A percentile compares a stretch with the other conserved stretches of the same genome.
These are phyloP conservation scores for Irpex sp. DNA, from an alignment of 1,284 basidiomycete species.

Conservation along the genomic window DNA sequence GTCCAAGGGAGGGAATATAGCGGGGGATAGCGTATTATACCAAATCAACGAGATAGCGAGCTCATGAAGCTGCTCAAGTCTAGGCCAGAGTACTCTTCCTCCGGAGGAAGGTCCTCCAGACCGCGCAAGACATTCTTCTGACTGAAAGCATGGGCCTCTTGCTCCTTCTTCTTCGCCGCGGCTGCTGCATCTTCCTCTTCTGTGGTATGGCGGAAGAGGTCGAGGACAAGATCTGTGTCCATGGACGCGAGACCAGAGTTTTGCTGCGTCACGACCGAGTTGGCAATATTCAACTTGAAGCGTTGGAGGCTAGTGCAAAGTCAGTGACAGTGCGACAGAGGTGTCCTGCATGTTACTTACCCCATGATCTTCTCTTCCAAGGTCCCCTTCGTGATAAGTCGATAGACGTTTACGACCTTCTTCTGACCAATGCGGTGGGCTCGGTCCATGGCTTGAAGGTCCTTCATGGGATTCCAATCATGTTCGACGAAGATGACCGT, in stretches of 20 bases:
- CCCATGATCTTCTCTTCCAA: constrained; percentile 99
- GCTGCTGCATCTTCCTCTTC: constrained; percentile 66
- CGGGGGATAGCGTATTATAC: neutral
- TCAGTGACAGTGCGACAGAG: constrained; percentile 17
- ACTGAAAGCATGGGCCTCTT: constrained; percentile 50
- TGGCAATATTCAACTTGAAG: constrained; percentile 98
- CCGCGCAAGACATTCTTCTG: constrained; percentile 84
- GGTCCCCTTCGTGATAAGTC: constrained; percentile 95
- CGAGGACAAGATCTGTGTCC: constrained; percentile 96
- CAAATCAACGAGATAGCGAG: constrained; percentile 40
- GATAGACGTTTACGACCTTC: constrained; percentile 98
- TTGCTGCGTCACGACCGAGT: constrained; percentile 96
- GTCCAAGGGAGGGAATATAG: neutral
- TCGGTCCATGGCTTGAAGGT: constrained; percentile 98
- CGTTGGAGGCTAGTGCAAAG: constrained; percentile 75
- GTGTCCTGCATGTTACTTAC: constrained; percentile 42
- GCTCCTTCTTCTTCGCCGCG: constrained; percentile 53
- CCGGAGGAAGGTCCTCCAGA: constrained; percentile 83
- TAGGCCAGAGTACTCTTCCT: constrained; percentile 86
- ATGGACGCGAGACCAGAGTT: constrained; percentile 92
- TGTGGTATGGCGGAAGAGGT: constrained; percentile 85
- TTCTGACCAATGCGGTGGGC: constrained; percentile 99
- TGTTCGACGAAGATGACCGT: constrained; percentile 99
- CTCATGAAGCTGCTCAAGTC: constrained; percentile 85
- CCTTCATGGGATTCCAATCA: constrained; percentile 99